Conservation (phyloP, 257 asterid genomes). For the Phtheirospermum japonicum region DNA sequence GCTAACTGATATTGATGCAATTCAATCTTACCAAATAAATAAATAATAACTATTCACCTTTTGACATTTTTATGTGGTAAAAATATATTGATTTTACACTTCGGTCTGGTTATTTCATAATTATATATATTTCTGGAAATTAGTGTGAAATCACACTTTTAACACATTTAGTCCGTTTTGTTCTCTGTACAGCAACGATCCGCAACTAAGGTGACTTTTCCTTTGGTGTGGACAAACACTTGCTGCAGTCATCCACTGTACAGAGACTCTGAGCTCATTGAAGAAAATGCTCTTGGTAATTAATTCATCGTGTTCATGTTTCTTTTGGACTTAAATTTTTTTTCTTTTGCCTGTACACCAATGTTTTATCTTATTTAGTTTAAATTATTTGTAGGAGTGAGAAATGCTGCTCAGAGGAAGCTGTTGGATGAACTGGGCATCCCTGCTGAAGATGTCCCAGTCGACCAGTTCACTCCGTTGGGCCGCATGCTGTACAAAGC, state of each 20-base stretch:
- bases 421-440: conserved; percentile 91
- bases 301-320: conserved; percentile 17
- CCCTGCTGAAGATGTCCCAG: conserved; percentile 80
- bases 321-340: conserved; percentile 9
- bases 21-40: background rate
- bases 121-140: background rate
- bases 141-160: background rate
- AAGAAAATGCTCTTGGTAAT: conserved; percentile 76
- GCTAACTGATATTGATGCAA: background rate
- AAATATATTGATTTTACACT: background rate
- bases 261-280: conserved; percentile 86
- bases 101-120: background rate
- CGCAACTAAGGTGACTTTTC: conserved; percentile 93
- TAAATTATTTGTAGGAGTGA: conserved; percentile 50
- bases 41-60: background rate
- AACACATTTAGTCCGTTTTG: conserved; percentile 7
- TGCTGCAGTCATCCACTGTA: conserved; percentile 98
- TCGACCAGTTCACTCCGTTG: conserved; percentile 70
- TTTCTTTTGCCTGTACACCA: background rate
- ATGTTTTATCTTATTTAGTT: conserved; percentile 10
- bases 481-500: conserved; percentile 95
- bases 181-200: conserved; percentile 75
- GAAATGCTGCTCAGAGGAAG: conserved; percentile 98
- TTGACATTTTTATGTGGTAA: background rate
- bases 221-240: conserved; percentile 96